Percentiles rank a stretch among this genome's conserved stretches.
phyloP scores from a whole-genome alignment of 495 filamentous ascomycete species.

The Letharia columbiana region DNA sequence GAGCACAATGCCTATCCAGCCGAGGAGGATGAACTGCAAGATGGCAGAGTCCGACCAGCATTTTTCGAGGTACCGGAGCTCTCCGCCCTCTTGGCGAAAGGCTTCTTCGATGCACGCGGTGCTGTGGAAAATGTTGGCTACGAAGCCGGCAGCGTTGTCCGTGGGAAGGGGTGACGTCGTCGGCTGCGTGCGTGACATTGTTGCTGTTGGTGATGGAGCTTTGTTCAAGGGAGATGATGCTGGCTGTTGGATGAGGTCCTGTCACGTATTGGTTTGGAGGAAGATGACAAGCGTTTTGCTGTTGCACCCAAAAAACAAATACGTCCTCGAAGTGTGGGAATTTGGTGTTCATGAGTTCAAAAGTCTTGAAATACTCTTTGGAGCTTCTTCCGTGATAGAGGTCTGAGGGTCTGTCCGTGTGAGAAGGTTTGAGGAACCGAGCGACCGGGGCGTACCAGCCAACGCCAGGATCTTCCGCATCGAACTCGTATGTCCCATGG shows the following conservation, averaged over 20 bases:
- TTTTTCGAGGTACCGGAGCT: neutral
- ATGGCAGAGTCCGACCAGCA: slow-evolving; percentile 1
- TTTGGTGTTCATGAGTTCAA: neutral
- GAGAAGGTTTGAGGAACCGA: neutral
- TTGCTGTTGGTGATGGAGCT: neutral
- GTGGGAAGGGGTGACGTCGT: neutral
- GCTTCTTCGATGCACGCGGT: neutral
- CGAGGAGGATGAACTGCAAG: neutral
- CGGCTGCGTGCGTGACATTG: neutral
- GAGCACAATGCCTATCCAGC: neutral
- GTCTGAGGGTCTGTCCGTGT: neutral
- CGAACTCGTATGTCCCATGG: neutral
- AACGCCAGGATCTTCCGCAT: neutral
- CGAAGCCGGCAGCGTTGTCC: neutral
- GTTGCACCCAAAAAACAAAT: neutral
- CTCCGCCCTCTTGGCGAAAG: neutral
- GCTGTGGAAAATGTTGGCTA: neutral
- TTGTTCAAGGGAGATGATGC: neutral
- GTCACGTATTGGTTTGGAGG: neutral
- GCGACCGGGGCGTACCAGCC: neutral
- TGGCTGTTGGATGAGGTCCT: neutral
- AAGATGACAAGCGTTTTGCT: neutral
- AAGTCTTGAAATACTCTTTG: neutral
- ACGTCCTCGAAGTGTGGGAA: no score
- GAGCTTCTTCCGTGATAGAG: neutral